phyloP scores from a whole-genome alignment of 306 rosid genomes.

The Glycine latifolia region DNA sequence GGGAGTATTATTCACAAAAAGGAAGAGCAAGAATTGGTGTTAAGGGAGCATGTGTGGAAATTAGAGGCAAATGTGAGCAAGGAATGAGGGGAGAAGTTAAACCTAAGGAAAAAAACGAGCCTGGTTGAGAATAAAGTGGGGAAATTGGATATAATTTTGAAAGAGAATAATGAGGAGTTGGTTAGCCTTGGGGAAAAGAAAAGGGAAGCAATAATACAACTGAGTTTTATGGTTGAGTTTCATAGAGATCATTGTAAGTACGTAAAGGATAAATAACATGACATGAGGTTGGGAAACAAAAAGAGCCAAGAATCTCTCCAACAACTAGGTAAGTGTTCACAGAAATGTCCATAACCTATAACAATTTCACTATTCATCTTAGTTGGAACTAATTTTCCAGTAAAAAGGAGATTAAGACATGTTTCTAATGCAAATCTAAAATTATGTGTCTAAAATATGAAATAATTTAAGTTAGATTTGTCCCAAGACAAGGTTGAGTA shows the following conservation, averaged over 20 bases:
- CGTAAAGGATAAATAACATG: slow-evolving; percentile 51
- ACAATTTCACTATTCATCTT: too few relatives aligned
- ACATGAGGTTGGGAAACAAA: not conserved
- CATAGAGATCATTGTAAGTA: slow-evolving; percentile 62
- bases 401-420: too few relatives aligned
- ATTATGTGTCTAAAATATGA: too few relatives aligned
- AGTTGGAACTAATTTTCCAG: too few relatives aligned
- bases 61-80: slow-evolving; percentile 69
- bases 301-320: not conserved
- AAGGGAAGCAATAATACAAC: slow-evolving; percentile 83
- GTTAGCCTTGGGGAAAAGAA: slow-evolving; percentile 69
- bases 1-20: slow-evolving; percentile 47
- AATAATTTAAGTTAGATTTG: too few relatives aligned
- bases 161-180: slow-evolving; percentile 71
- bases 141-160: slow-evolving; percentile 59
- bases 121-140: slow-evolving; percentile 67
- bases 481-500: too few relatives aligned
- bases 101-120: slow-evolving; percentile 50
- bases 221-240: slow-evolving; percentile 73
- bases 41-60: slow-evolving; percentile 67
- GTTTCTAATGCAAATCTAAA: too few relatives aligned
- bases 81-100: slow-evolving; percentile 72
- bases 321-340: too few relatives aligned
- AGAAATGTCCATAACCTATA: too few relatives aligned
- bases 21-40: slow-evolving; percentile 59